Conservation (phyloP, 352 stramenopile species). For the Phytopythium oedochilum region DNA sequence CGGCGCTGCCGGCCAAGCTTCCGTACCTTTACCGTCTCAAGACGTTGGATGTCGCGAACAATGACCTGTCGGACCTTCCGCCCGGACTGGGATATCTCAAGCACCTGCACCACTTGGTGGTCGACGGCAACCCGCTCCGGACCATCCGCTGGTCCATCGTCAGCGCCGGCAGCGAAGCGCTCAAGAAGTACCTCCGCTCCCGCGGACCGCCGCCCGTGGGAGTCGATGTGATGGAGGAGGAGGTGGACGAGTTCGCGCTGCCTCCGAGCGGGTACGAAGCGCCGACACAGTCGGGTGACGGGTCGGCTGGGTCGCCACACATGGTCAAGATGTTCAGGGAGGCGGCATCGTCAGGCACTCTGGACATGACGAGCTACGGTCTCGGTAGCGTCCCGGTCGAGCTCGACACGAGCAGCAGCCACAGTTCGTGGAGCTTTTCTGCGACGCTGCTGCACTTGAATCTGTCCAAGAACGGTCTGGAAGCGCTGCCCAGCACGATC, state of each 20-base stretch:
- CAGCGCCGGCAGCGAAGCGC: slow-evolving; percentile 55
- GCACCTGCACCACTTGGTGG: slow-evolving; percentile 67
- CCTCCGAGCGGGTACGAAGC: slow-evolving; percentile 1
- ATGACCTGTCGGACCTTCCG: slow-evolving; percentile 71
- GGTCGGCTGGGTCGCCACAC: slow-evolving; percentile 3
- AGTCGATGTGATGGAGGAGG: slow-evolving; percentile 62
- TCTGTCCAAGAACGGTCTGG: slow-evolving; percentile 63
- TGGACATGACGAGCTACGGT: slow-evolving; percentile 39
- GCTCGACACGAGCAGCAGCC: slow-evolving; percentile 9
- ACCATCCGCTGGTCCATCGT: slow-evolving; percentile 62
- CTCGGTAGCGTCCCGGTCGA: slow-evolving; percentile 26
- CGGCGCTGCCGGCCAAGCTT: slow-evolving; percentile 39
- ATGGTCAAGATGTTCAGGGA: slow-evolving; percentile 41
- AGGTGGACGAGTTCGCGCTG: slow-evolving; percentile 54
- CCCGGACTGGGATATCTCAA: slow-evolving; percentile 76
- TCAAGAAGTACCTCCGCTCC: slow-evolving; percentile 85
- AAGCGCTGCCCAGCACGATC: slow-evolving; percentile 33
- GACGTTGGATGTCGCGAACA: slow-evolving; percentile 79
- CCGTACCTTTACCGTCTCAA: slow-evolving; percentile 64
- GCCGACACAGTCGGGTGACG: background rate
- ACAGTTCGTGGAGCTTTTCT: slow-evolving; percentile 28
- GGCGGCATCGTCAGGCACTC: slow-evolving; percentile 41
- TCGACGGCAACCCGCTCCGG: slow-evolving; percentile 74
- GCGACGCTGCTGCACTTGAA: slow-evolving; percentile 57
- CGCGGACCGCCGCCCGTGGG: slow-evolving; percentile 48